Evolutionary conservation across 306 rosid genomes (phyloP).

Genomic region (Acmispon strigosus): DNA sequence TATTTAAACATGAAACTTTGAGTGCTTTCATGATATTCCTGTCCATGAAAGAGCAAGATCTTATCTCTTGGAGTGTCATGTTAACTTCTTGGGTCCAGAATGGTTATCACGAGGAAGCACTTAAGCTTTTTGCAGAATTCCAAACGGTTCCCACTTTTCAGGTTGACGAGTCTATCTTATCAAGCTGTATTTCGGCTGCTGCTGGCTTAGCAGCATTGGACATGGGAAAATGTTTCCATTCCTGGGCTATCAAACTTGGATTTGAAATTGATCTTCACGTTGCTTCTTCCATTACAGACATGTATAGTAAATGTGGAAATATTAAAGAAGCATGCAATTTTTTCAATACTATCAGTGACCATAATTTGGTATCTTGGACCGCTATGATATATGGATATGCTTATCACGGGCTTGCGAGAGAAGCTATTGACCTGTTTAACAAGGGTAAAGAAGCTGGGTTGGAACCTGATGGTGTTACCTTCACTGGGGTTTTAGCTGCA

Average conservation of each 20-base stretch:
- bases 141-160: slow-evolving; percentile 19
- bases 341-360: slow-evolving; percentile 26
- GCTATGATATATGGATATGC: slow-evolving; percentile 46
- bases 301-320: slow-evolving; percentile 43
- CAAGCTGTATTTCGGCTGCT: slow-evolving; percentile 39
- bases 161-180: slow-evolving; percentile 37
- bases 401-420: slow-evolving; percentile 38
- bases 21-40: slow-evolving; percentile 28
- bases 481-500: slow-evolving; percentile 44
- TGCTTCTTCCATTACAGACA: slow-evolving; percentile 39
- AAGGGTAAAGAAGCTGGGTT: slow-evolving; percentile 29
- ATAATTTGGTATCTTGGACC: slow-evolving; percentile 42
- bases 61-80: slow-evolving; percentile 40
- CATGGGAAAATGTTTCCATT: slow-evolving; percentile 41
- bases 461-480: slow-evolving; percentile 38
- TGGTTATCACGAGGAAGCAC: slow-evolving; percentile 38
- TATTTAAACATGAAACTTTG: slow-evolving; percentile 26
- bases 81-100: slow-evolving; percentile 39
- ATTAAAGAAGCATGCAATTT: slow-evolving; percentile 31
- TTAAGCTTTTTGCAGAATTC: slow-evolving; percentile 28
- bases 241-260: slow-evolving; percentile 30
- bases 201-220: slow-evolving; percentile 41
- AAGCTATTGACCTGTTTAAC: slow-evolving; percentile 34
- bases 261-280: slow-evolving; percentile 26
- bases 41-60: slow-evolving; percentile 30